Evolutionary conservation across 139 green algal genomes (phyloP).

Genomic region (Chara braunii): DNA sequence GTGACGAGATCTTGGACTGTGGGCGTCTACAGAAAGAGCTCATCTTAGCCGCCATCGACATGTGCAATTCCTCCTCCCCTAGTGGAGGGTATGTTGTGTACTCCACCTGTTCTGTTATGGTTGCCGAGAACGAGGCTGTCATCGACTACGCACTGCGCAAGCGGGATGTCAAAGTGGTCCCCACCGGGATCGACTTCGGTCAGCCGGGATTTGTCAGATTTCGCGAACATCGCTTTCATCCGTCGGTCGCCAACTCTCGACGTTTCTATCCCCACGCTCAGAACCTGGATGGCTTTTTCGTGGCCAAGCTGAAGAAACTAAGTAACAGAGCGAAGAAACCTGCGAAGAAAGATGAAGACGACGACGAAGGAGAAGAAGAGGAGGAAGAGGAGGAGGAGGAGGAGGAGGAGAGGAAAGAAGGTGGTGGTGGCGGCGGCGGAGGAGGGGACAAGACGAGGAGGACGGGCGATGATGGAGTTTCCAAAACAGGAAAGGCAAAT

Average conservation of each 20-base stretch:
- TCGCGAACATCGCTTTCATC: slow-evolving; percentile 90
- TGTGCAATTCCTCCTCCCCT: slow-evolving; percentile 75
- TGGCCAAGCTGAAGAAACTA: slow-evolving; percentile 95
- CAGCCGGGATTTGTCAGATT: slow-evolving; percentile 69
- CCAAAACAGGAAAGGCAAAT: no score
- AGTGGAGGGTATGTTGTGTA: slow-evolving; percentile 83
- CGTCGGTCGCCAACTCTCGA: slow-evolving; percentile 65
- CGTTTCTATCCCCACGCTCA: slow-evolving; percentile 97
- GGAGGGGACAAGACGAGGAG: no score
- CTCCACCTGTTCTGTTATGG: slow-evolving; percentile 94
- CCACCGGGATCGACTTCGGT: slow-evolving; percentile 90
- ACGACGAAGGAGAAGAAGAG: slow-evolving; percentile 1
- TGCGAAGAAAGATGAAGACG: not conserved
- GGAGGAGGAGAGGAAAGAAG: no score
- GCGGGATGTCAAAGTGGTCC: slow-evolving; percentile 81
- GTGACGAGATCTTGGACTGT: slow-evolving; percentile 84
- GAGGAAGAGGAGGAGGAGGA: not conserved
- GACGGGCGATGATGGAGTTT: no score
- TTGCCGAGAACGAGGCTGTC: slow-evolving; percentile 95
- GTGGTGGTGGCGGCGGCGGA: no score
- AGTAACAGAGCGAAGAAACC: slow-evolving; percentile 58
- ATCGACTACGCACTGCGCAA: slow-evolving; percentile 95
- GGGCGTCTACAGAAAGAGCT: slow-evolving; percentile 93
- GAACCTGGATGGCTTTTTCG: slow-evolving; percentile 99
- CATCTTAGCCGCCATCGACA: slow-evolving; percentile 92